A percentile compares a stretch with the other conserved stretches of the same genome.
Evolutionary conservation across 495 filamentous ascomycete genomes (phyloP).

Genomic region (Penicillium daleae): DNA sequence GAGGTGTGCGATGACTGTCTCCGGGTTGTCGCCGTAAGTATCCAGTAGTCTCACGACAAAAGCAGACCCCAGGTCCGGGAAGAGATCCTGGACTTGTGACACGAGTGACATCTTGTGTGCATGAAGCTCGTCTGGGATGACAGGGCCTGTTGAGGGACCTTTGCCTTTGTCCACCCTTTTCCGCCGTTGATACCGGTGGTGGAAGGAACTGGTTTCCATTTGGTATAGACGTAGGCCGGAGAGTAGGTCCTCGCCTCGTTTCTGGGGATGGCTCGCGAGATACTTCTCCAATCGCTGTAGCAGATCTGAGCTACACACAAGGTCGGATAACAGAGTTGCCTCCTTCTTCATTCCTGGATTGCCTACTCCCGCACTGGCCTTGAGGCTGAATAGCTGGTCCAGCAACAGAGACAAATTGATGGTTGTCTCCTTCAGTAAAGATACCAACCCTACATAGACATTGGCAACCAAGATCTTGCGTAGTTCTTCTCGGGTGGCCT

Average conservation of each 20-base stretch:
- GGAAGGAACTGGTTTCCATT: conserved; percentile 51
- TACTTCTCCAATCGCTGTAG: conserved; percentile 55
- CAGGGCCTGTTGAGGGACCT: conserved; percentile 47
- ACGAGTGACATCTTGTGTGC: conserved; percentile 82
- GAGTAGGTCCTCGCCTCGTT: conserved; percentile 48
- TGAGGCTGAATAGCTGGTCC: conserved; percentile 83
- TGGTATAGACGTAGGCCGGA: conserved; percentile 50
- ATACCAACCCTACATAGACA: conserved; percentile 70
- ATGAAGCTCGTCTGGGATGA: conserved; percentile 61
- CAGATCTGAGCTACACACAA: conserved; percentile 48
- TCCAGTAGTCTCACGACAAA: conserved; percentile 82
- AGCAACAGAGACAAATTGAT: conserved; percentile 72
- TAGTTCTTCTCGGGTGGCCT: conserved; percentile 53
- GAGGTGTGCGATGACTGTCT: conserved; percentile 79
- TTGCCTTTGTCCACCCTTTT: conserved; percentile 75
- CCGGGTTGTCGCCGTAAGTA: conserved; percentile 74
- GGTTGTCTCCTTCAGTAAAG: conserved; percentile 64
- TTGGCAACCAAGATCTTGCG: conserved; percentile 68
- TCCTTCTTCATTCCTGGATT: conserved; percentile 41
- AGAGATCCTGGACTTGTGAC: conserved; percentile 87
- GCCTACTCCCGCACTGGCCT: conserved; percentile 63
- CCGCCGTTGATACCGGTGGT: conserved; percentile 57
- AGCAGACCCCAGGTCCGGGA: conserved; percentile 83
- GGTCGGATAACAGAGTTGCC: conserved; percentile 49
- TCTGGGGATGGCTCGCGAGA: conserved; percentile 55